Evolutionary conservation across 225 moss, liverwort and hornwort species (phyloP), one percentile per base, ranked within the genome.

Genomic region (Polytrichum commune): DNA sequence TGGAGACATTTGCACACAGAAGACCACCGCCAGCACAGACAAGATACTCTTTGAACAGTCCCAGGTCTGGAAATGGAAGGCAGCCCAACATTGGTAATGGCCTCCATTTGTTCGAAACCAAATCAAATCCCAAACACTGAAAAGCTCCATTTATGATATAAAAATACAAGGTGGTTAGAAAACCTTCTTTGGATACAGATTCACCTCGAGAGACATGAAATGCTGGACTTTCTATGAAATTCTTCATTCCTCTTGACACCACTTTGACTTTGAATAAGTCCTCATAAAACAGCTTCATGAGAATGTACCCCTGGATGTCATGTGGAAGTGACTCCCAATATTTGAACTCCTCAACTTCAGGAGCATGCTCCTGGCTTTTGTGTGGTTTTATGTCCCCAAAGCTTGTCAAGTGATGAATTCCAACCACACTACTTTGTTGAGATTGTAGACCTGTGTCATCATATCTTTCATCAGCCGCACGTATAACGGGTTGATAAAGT

Each of bases 1-100:
- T 80, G 6, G 65, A 70, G 0, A 80, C 75, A 66, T 75, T 80
- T 1, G 55, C 61, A 23, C 79, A 80, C 22, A 75, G 58, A 16
- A 80, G 66, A 8, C 75, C 75, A 1, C 75, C 75, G 0, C 70
- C 66, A 1, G 38, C 66, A 57, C 70, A 74, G 58, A 74, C 60
- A 6, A 55, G 24, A 53, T 74, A 71, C 27, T 74, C 75, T 62
- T 79, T 74, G 53, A 74, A 70, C 2, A 65, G 29, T 20, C 70
- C 69, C 16, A 69, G 22, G 7, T 79, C 69, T 3, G 73, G 69
- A 20, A 4, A 13, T 54, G 78, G 78, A 8, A 79, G 74, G 19
- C 19, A 25, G 6, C 0, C 58, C 33, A 65, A 60, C 19, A 69
- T 57, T 0, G 78, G 78, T 1, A 79, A 18, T 0, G 20, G 54